Conservation (phyloP, 306 rosid species). For the Elaeagnus macrophylla region DNA sequence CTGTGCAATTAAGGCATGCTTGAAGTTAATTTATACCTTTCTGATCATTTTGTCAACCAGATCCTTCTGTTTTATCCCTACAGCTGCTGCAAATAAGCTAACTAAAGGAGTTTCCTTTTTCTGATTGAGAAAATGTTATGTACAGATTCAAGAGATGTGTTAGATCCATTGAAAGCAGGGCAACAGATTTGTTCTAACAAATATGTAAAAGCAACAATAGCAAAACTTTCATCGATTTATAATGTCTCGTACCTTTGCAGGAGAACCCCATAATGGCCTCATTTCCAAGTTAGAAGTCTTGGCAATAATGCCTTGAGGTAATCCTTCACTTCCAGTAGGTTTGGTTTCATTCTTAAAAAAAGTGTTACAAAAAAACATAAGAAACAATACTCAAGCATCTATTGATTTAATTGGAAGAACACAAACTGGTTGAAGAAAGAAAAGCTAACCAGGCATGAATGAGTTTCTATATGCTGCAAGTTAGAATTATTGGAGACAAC, state of each 20-base stretch:
- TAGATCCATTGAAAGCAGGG: no score
- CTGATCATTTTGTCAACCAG: constrained; percentile 65
- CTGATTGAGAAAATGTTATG: constrained; percentile 24
- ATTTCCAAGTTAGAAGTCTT: constrained; percentile 51
- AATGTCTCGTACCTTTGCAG: constrained; percentile 17
- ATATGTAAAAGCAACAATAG: no score
- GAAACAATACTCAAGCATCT: constrained; percentile 4
- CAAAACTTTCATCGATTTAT: background rate
- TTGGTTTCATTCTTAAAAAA: constrained; percentile 50
- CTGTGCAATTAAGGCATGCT: background rate
- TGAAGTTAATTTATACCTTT: constrained; percentile 41
- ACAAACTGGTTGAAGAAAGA: background rate
- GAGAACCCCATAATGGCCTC: constrained; percentile 54
- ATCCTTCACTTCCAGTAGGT: constrained; percentile 67
- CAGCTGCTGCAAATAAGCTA: constrained; percentile 58
- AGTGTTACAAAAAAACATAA: constrained; percentile 24
- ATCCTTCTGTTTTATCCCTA: constrained; percentile 68
- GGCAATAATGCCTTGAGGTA: constrained; percentile 64
- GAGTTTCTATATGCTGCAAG: no score
- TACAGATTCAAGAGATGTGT: background rate
- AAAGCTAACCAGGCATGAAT: no score
- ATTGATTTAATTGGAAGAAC: background rate
- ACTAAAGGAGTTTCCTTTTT: constrained; percentile 23
- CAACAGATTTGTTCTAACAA: no score
- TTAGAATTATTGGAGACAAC: constrained; percentile 27